Base-by-base conservation (phyloP, 805 yeast species). In the Sungouiella thailandica region DNA sequence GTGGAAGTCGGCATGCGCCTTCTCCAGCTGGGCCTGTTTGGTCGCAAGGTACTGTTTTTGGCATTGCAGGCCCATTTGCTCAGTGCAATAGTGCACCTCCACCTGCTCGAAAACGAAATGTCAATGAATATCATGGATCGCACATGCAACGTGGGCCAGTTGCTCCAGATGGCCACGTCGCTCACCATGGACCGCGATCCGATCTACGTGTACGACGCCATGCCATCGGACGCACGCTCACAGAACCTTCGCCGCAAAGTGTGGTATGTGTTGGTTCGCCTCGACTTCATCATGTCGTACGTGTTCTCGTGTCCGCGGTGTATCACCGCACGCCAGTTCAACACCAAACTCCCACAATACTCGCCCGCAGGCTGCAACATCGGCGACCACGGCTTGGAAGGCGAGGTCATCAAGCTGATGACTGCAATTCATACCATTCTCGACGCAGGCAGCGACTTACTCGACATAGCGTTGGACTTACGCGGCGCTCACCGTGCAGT, bases 31-130 rank as follows among this genome's bases (percentile, higher is more conserved):
- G 47, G 43, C 32, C 34, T 36, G 4, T 29, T 29, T 13, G 31
- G 44, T 4, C 22, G 19, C 7, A 40, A 36, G 28, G 34, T 38
- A 5, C 36, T 39, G 23, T 32, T 52, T 15, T 17, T 34, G 10
- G 41, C 43, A 7, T 35, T 52, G 10, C 57, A 51, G 29, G 55
- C 55, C 8, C 32, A 35, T 8, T 38, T 45, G 24, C 34, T 52
- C 28, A 32, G 32, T 20, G 37, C 39, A 20, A 34, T 43, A 7
- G 31, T 32, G 27, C 31, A 36, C 12, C 26, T 41, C 28, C 25
- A 29, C 15, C 42, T 55, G 1, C 44, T 43, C 4, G 55, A 51
- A 12, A 37, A 31, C 17, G 53, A 37, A 12, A 32, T 32, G 36
- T 45, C 42, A 1, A 26, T 27, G 26, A 35, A 34, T 19, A 32